Evolutionary conservation across 2,329 filamentous ascomycete species (phyloP), one percentile per base, ranked within the genome.

Genomic region (Beauveria rudraprayagi): DNA sequence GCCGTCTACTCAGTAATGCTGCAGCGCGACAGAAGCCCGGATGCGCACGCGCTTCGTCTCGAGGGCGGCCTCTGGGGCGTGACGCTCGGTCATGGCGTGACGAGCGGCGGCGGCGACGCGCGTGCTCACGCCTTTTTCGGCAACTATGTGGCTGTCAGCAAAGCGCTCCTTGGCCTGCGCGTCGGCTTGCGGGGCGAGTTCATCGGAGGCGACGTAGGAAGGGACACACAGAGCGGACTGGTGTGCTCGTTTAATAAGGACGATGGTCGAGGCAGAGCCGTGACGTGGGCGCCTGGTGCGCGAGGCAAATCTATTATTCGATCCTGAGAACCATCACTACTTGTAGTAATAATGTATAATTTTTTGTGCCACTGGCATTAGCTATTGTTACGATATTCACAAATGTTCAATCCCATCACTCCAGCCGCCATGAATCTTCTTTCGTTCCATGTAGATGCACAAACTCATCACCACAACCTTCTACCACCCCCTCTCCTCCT

Each of bases 1-100:
- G 68, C 69, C 2, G 74, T 87, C 6, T 87, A 84, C 71, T 86
- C 83, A 0, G 71, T 86, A 1, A 67, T 87, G 19, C 70, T 87
- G 19, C 75, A 83, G 69, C 72, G 72, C 2, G 77, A 80, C 63
- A 53, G 52, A 1, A 70, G 77, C 58, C 50, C 70, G 0, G 74
- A 76, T 8, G 78, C 79, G 0, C 83, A 87, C 65, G 80, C 81
- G 0, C 71, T 87, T 34, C 67, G 69, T 1, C 72, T 83, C 16
- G 76, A 65, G 0, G 71, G 71, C n/a, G 63, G 56, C 48, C 16
- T 75, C 48, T 82, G 80, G 77, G 83, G 79, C 16, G 82, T 84
- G 1, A 83, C 83, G 0, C 71, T 87, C 14, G 85, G 83, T 1
- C 84, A 87, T 66, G 83, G 84, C 0, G 50, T 85, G 22, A 68